A percentile compares a stretch with the other conserved stretches of the same genome.
These are phyloP conservation scores for Calcarisporium arbuscula DNA, from an alignment of 2,329 filamentous ascomycete genomes.

Conservation along the genomic window DNA sequence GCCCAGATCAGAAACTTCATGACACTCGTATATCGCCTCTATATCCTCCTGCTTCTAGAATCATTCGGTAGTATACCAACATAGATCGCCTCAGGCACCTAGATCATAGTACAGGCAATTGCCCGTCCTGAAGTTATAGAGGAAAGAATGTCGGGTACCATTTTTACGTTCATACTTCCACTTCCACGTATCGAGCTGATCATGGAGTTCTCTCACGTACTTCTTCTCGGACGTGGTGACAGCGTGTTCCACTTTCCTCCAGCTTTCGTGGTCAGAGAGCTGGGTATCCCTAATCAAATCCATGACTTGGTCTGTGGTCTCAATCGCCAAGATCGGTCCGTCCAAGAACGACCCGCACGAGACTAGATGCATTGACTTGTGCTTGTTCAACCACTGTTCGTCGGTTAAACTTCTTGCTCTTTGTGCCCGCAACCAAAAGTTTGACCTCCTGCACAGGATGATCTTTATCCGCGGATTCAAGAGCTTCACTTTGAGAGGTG, in stretches of 20 bases:
- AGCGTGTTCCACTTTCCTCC: slow-evolving; percentile 73
- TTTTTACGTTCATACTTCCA: slow-evolving; percentile 47
- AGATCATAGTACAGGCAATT: slow-evolving; percentile 84
- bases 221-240: slow-evolving; percentile 72
- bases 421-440: slow-evolving; percentile 75
- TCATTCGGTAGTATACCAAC: no score
- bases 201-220: slow-evolving; percentile 77
- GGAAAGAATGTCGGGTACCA: slow-evolving; percentile 66
- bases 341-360: slow-evolving; percentile 66
- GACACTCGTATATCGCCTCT: no score
- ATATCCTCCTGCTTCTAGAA: no score
- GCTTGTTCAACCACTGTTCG: slow-evolving; percentile 79
- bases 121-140: slow-evolving; percentile 87
- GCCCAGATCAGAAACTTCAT: neutral
- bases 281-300: slow-evolving; percentile 67
- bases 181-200: slow-evolving; percentile 61
- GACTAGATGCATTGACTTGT: slow-evolving; percentile 49
- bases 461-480: slow-evolving; percentile 25
- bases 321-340: slow-evolving; percentile 79
- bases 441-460: slow-evolving; percentile 70
- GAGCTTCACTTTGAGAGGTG: slow-evolving; percentile 7
- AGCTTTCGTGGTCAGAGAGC: slow-evolving; percentile 74
- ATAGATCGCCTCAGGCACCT: slow-evolving; percentile 33
- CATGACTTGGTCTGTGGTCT: slow-evolving; percentile 78
- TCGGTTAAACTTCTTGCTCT: slow-evolving; percentile 87